These are phyloP conservation scores for Apiotrichum gracile DNA, from an alignment of 1,284 basidiomycete genomes.

Conservation along the genomic window DNA sequence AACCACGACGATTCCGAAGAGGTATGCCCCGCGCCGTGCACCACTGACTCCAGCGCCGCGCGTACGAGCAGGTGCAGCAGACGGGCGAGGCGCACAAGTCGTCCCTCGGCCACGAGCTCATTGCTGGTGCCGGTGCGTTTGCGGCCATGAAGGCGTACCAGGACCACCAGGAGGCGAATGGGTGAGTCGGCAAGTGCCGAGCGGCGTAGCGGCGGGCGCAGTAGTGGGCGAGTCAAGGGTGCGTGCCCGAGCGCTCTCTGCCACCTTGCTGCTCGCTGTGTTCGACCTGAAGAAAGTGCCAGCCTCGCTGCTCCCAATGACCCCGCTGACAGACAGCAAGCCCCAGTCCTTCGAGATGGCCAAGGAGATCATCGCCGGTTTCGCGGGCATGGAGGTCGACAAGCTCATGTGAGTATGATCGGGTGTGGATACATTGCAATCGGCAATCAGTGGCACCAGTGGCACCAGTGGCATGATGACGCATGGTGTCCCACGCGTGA, in stretches of 20 bases:
- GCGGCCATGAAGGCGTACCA: constrained; percentile 30
- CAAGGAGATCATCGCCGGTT: constrained; percentile 30
- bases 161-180: constrained; percentile 26
- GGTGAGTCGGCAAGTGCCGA: constrained; percentile 4
- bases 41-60: constrained; percentile 8
- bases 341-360: constrained; percentile 20
- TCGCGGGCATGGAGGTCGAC: constrained; percentile 32
- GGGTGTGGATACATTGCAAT: too few relatives aligned
- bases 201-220: too few relatives aligned
- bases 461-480: too few relatives aligned
- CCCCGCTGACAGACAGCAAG: constrained; percentile 10
- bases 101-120: constrained; percentile 16
- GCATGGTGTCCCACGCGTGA: too few relatives aligned
- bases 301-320: too few relatives aligned
- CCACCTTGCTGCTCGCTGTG: too few relatives aligned
- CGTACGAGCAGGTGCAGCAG: constrained; percentile 19
- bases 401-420: constrained; percentile 28
- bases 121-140: constrained; percentile 25
- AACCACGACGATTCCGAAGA: constrained; percentile 23
- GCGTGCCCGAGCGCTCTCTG: too few relatives aligned
- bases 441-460: too few relatives aligned
- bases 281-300: too few relatives aligned
- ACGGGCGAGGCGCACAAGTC: constrained; percentile 2
- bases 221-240: too few relatives aligned
- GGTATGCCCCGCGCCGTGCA: constrained; percentile 2